Base-by-base conservation (phyloP, 352 stramenopile species). In the Phytophthora colocasiae region DNA sequence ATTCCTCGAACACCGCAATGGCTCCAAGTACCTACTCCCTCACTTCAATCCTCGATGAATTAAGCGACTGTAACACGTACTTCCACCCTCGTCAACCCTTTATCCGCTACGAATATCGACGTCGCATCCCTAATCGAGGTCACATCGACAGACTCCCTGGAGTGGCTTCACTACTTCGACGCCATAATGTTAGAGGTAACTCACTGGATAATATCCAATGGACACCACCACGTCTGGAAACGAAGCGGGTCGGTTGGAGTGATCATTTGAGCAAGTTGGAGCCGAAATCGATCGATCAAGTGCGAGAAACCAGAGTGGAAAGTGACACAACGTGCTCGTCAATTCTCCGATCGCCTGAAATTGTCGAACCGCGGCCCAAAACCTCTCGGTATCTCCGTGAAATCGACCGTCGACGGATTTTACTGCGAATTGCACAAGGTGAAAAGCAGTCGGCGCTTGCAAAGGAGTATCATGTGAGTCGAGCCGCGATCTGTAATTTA, bases 381-480 rank as follows among this genome's bases (percentile, higher is more conserved):
- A 75, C 49, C 4, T 91, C 83, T 4, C 68, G 83, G 15, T 91
- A 91, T 71, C 57, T 91, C 19, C 80, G 81, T 14, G 83, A 91
- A 29, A 87, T 88, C 47, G 83, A 91, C 58, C 80, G 83, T 4
- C 80, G 80, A 26, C 62, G 50, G 2, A 91, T 91, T 69, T 67
- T 91, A 26, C 57, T 78, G 44, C 83, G 83, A 8, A 75, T 91
- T 22, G 71, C 75, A 6, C 75, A 82, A 38, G 83, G 83, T 15
- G 83, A 92, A 51, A 87, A 89, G 58, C 80, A 90, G 40, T 77
- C 81, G 4, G 74, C 72, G 17, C 71, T 90, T 15, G 81, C 83
- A 2, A 89, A 88, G 45, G 83, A 91, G 60, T 91, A 86, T 48
- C 74, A 75, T n/a, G 82, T 91, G 29, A 91, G 78, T 9, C 82